These are phyloP conservation scores for Sclerospora graminicola DNA, from an alignment of 352 stramenopile species.

Conservation along the genomic window DNA sequence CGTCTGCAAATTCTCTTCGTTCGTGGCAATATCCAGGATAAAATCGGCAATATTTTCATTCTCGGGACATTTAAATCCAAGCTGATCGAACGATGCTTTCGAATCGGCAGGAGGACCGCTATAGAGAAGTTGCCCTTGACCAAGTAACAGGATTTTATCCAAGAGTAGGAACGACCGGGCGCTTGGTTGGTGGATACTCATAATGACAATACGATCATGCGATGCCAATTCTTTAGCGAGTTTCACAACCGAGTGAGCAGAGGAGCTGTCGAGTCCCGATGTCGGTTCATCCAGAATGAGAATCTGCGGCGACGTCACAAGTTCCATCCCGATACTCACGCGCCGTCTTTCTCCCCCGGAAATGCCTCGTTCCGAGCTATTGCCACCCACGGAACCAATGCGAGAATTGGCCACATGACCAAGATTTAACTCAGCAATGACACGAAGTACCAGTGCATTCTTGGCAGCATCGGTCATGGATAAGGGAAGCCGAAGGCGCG, in stretches of 20 bases:
- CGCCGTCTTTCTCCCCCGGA: conserved; percentile 89
- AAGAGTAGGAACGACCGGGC: conserved; percentile 85
- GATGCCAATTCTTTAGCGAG: conserved; percentile 79
- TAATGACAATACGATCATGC: conserved; percentile 64
- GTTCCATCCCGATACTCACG: conserved; percentile 90
- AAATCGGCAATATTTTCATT: conserved; percentile 79
- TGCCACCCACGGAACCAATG: conserved; percentile 32
- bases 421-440: conserved; percentile 71
- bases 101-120: conserved; percentile 33
- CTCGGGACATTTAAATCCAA: conserved; percentile 54
- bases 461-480: conserved; percentile 39
- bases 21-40: conserved; percentile 61
- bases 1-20: conserved; percentile 45
- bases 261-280: conserved; percentile 86
- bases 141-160: conserved; percentile 87
- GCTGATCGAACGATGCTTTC: conserved; percentile 43
- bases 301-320: conserved; percentile 84
- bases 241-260: conserved; percentile 82
- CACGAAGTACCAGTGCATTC: conserved; percentile 51
- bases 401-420: conserved; percentile 45
- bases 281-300: conserved; percentile 89
- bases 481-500: conserved; percentile 58
- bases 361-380: conserved; percentile 62
- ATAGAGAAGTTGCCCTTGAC: conserved; percentile 62
- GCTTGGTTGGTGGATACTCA: conserved; percentile 86